Evolutionary conservation across 495 filamentous ascomycete genomes (phyloP).

Genomic region (Friedmanniomyces endolithicus): DNA sequence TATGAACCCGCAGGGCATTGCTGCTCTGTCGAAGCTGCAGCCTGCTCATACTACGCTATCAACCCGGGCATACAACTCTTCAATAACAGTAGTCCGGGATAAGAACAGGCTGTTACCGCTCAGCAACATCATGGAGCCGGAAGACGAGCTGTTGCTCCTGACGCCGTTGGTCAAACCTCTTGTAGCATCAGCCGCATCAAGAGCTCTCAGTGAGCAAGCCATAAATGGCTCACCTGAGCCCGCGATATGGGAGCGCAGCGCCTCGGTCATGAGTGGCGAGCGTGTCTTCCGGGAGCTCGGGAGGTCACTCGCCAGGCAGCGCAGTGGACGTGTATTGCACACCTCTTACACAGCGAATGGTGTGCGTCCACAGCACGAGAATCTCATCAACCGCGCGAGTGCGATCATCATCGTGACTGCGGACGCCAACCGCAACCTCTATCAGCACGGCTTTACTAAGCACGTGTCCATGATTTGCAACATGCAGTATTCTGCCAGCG

Average conservation of each 20-base stretch:
- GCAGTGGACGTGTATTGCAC: constrained; percentile 71
- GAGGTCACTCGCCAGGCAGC: constrained; percentile 62
- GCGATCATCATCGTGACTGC: constrained; percentile 80
- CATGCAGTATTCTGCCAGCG: constrained; percentile 43
- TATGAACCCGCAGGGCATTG: constrained; percentile 62
- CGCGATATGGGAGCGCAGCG: constrained; percentile 46
- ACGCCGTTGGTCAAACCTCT: constrained; percentile 79
- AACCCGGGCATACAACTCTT: constrained; percentile 68
- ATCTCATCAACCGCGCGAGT: constrained; percentile 71
- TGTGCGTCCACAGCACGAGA: constrained; percentile 77
- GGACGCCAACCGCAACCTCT: constrained; percentile 79
- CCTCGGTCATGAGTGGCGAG: constrained; percentile 73
- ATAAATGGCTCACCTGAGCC: constrained; percentile 36
- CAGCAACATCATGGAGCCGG: constrained; percentile 60
- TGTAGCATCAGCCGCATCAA: constrained; percentile 63
- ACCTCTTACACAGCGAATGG: constrained; percentile 88
- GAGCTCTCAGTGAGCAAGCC: constrained; percentile 37
- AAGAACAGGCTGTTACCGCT: constrained; percentile 67
- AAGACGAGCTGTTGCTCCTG: constrained; percentile 69
- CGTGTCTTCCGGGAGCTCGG: constrained; percentile 77
- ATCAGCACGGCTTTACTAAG: constrained; percentile 83
- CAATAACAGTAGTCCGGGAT: constrained; percentile 76
- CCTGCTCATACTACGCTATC: constrained; percentile 66
- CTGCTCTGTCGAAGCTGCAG: constrained; percentile 61
- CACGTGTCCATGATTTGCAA: constrained; percentile 92